Evolutionary conservation across 2,329 filamentous ascomycete species (phyloP), one percentile per base, ranked within the genome.

Genomic region (Fusarium compactum): DNA sequence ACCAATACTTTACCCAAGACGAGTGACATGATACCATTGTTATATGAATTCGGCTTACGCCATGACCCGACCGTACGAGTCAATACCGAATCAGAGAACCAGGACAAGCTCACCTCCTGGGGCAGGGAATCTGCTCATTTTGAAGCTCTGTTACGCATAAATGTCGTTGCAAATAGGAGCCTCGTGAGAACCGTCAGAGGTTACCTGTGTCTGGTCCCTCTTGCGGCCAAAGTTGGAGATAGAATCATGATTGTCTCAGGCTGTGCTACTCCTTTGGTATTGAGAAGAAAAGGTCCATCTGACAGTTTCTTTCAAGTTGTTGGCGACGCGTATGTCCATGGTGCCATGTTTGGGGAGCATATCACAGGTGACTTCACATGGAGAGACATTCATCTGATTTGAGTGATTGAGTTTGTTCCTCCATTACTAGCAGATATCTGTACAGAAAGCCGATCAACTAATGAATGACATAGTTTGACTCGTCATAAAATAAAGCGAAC

Each of bases 251-350:
- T n/a, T 10, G 7, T 24, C 3, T 24, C 29, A n/a, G 67, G 70
- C 8, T 74, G 70, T 34, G 57, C 71, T 6, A 65, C 62, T 14
- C 66, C 67, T 3, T 20, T 74, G 12, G 65, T 74, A 7, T 5
- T 72, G 11, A 53, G 66, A 43, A 68, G 61, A 38, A 57, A 66
- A 3, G 45, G 60, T 10, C n/a, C 18, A n/a, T 32, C 58, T 40
- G 61, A 67, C n/a, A 57, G 59, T 20, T 57, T 40, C 34, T 73
- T 65, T 43, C 47, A 51, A 18, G 24, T 74, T 20, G 48, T 70
- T 8, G 67, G 70, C 1, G 63, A 70, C 54, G 55, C 55, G 3
- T 71, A 70, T 20, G 58, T 72, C 9, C 67, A 69, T 18, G 67
- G 66, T 8, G 59, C 61, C 20, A 73, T 73, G 62, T 69, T 73